phyloP scores from a whole-genome alignment of 176 grass and related monocot species.

The bread wheat (Triticum aestivum) region DNA sequence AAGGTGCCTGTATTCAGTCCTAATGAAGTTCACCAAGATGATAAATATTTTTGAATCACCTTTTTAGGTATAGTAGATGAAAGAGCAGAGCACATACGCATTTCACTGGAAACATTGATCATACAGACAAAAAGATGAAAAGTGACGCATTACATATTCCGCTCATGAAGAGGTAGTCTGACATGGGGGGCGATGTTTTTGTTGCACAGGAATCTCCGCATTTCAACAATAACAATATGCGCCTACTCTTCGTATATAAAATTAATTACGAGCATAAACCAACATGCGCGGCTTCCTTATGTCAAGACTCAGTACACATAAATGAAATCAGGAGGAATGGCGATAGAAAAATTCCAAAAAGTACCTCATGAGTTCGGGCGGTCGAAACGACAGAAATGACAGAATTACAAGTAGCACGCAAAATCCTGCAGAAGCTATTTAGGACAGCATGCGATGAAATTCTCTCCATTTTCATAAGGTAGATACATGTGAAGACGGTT shows the following conservation, averaged over 20 bases:
- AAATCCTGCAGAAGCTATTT: slow-evolving; percentile 84
- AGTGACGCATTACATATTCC: neutral
- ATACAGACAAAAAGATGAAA: neutral
- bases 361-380: slow-evolving; percentile 94
- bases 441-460: slow-evolving; percentile 91
- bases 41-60: neutral
- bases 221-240: slow-evolving; percentile 2
- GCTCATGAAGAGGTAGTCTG: neutral
- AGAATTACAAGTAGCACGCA: slow-evolving; percentile 87
- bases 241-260: neutral
- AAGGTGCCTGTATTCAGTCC: neutral
- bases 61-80: neutral
- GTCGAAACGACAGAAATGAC: slow-evolving; percentile 70
- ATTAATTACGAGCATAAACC: neutral
- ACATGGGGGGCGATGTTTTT: neutral
- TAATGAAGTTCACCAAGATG: neutral
- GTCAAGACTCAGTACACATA: slow-evolving; percentile 5
- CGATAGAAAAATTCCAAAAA: slow-evolving; percentile 20
- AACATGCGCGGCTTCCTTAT: neutral
- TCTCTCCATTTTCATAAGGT: slow-evolving; percentile 84
- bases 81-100: neutral
- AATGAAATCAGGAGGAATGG: neutral
- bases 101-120: neutral
- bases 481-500: slow-evolving; percentile 95
- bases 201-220: neutral